Percentiles rank a stretch among this genome's conserved stretches.
These are phyloP conservation scores for Jaltomata sinuosa DNA, from an alignment of 257 asterid species.

Conservation along the genomic window DNA sequence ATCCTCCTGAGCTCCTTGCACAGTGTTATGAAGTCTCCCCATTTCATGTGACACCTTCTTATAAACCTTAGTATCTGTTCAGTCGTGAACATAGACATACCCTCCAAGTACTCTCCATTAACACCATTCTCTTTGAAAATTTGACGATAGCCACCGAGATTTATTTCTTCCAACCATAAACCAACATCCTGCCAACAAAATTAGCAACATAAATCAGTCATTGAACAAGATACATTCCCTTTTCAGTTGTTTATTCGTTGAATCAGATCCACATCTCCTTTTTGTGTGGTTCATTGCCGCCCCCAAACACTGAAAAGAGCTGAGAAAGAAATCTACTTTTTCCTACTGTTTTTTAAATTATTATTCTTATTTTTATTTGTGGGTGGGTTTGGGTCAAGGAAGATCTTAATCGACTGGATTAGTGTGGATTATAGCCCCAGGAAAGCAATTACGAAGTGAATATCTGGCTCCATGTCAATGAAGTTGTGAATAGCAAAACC, in stretches of 20 bases:
- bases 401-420: not conserved
- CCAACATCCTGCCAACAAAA: constrained; percentile 78
- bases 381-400: not conserved
- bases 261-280: not conserved
- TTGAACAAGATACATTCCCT: not conserved
- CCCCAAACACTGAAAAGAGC: not conserved
- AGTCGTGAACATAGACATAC: constrained; percentile 97
- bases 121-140: constrained; percentile 88
- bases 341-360: not conserved
- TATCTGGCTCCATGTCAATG: not conserved
- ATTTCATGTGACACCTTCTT: constrained; percentile 98
- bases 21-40: constrained; percentile 98
- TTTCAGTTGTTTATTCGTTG: not conserved
- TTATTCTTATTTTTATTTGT: not conserved
- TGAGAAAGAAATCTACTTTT: not conserved
- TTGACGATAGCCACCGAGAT: constrained; percentile 83
- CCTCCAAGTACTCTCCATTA: constrained; percentile 96
- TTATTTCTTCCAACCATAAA: constrained; percentile 94
- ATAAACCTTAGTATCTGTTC: constrained; percentile 98
- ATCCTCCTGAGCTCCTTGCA: constrained; percentile 99
- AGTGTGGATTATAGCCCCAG: not conserved
- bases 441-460: not conserved
- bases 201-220: constrained; percentile 2
- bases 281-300: not conserved
- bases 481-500: not conserved